Conservation (phyloP, 805 yeast species). For the Komagataella populi region DNA sequence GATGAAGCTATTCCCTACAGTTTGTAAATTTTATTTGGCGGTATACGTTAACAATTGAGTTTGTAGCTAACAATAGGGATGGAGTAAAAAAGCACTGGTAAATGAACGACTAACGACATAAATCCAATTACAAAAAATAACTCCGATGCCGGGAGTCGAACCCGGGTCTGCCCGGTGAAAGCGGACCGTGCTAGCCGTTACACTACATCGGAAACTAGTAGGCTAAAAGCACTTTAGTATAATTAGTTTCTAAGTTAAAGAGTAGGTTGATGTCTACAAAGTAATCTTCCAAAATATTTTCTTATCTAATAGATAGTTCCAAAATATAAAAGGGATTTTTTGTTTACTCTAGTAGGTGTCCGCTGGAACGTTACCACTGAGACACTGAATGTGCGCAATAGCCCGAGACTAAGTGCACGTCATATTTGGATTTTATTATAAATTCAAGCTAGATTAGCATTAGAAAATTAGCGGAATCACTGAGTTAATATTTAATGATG, state of each 20-base stretch:
- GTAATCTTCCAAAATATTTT: no score
- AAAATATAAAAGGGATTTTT: no score
- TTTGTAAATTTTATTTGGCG: background rate
- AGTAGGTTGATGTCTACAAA: no score
- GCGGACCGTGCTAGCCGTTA: constrained; percentile 82
- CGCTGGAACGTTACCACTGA: no score
- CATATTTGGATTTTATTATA: no score
- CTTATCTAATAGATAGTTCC: no score
- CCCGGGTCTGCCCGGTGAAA: constrained; percentile 81
- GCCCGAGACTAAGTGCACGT: no score
- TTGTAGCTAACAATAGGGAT: background rate
- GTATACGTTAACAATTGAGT: background rate
- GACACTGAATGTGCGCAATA: no score
- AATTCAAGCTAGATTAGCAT: no score
- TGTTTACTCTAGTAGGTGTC: no score
- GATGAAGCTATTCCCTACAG: background rate
- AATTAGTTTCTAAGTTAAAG: background rate
- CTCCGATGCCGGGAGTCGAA: constrained; percentile 83
- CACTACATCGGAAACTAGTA: constrained; percentile 50
- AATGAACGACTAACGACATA: background rate
- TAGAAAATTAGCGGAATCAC: no score
- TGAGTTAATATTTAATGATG: no score
- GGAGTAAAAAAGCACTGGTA: background rate
- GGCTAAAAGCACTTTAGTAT: background rate
- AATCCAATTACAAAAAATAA: background rate